Base-by-base conservation (phyloP, 2,329 filamentous ascomycete species). In the Chalara sp. region DNA sequence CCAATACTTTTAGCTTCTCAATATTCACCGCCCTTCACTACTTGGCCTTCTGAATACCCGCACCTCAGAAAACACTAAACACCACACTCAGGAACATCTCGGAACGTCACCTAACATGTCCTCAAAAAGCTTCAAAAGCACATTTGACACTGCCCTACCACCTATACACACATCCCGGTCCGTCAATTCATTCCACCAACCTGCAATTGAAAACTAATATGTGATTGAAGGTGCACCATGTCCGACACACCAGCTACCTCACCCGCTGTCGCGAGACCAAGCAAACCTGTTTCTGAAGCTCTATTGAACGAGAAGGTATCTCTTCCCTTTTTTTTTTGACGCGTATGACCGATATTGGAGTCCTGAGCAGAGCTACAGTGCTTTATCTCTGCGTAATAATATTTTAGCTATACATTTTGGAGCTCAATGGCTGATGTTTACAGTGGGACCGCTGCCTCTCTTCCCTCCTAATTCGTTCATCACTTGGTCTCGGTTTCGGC, bases 381-480 rank as follows among this genome's bases (percentile, higher is more conserved):
- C 2, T 21, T 21, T 21, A 21, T 21, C 21, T 21, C 21, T 21
- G 21, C 21, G 21, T 3, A 21, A 21, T 21, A 21, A 21, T 21
- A 21, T 21, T 21, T 12, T 13, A 29, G 39, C 39, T 50, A 50
- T 21, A 57, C 29, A 46, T 6, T 11, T 37, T 43, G 21, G 35
- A 21, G 51, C 53, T 55, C 49, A 58, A 41, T 35, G 6, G 10
- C 33, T 21, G 21, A 13, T 33, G 10, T 33, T 32, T 50, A 41
- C 56, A 99, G 93, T 99, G 93, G 93, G 93, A 99, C 71, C 92
- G 88, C 75, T 96, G 93, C 74, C 84, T 99, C 63, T 97, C 93
- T 63, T 96, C 95, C 67, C 83, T 96, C 72, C 83, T 99, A 68
- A 95, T 99, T 78, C 91, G 95, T 73, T 97, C 92, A 59, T 86